Base-by-base conservation (phyloP, 2,329 filamentous ascomycete genomes). In the Fusarium sp. region DNA sequence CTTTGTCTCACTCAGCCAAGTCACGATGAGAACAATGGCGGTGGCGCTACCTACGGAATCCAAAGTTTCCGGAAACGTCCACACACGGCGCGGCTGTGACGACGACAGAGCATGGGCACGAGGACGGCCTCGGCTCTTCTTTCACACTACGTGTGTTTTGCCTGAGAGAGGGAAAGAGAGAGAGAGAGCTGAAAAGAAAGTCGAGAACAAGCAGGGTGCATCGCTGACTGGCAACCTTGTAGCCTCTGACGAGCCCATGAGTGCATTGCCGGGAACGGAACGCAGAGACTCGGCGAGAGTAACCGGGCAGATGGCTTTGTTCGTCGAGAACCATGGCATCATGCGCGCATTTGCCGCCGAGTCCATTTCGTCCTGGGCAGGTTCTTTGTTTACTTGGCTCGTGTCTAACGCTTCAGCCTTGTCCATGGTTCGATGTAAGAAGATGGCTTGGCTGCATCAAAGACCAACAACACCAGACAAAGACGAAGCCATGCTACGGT, bases 161-260 rank as follows among this genome's bases (percentile, higher is more conserved):
- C 55, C 53, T 44, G 36, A 29, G 57, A 44, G 22, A n/a, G 36
- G 4, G 17, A 20, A 10, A 24, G 36, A 29, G 57, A 44, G 22
- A n/a, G 36, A 9, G 17, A 20, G n/a, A 24, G 17, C 33, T 24
- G 57, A 60, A 29, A 46, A 46, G 22, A 27, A 31, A 35, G 38
- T 46, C 40, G n/a, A 60, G 40, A 46, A 49, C 27, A 33, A 49
- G 24, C 70, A 66, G 60, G 59, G 65, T 62, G 42, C 57, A 71
- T 61, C 69, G 69, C 59, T 71, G 69, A 35, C 49, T 53, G 24
- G 9, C 31, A 60, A 24, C 53, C 65, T 64, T 66, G 62, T 24
- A 63, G 53, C 29, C 40, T 38, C 58, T 66, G 59, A 69, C 62
- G 68, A 71, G 69, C 40, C 62, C 36, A 61, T 58, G 62, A 53